Evolutionary conservation across 371 early-diverging fungal genomes (phyloP), one percentile per base, ranked within the genome.

Genomic region (Dinochytrium kinnereticum): DNA sequence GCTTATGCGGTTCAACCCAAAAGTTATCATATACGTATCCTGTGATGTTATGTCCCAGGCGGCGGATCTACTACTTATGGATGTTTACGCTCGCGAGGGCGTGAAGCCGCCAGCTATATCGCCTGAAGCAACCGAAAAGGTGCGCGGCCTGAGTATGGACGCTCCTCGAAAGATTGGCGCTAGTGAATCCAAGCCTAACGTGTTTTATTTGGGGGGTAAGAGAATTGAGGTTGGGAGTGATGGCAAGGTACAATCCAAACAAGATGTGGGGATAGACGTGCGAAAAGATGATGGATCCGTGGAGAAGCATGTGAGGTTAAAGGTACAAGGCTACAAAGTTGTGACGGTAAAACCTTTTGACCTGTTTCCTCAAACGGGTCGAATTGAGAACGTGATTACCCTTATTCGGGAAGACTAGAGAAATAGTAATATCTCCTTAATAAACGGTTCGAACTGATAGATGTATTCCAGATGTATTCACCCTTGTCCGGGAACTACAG

Each of bases 331-430:
- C 53, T 91, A 91, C 76, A 74, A 79, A 50, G 82, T 90, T 0
- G 80, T 76, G 34, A 76, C 78, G 28, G 78, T 90, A 44, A 82
- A 85, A 70, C 90, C 90, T 3, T 89, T 91, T 59, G 91, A 91
- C 70, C 83, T 91, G 73, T 91, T 91, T 69, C 91, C 91, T 28
- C 90, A 90, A 74, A 89, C 91, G 26, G 81, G 78, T 55, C 87
- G 90, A 33, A 83, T 87, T 19, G 91, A 91, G 72, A 87, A 82
- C 55, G 86, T 91, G 53, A 81, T 88, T 53, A 86, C 88, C 2
- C 75, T 91, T 38, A 82, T 87, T 15, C 64, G 80, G 39, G 73
- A 75, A 30, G 79, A 76, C 65, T 34, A 44, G 21, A 13, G 21
- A 44, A 13, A 44, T 13, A 44, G 49, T n/a, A n/a, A n/a, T n/a